phyloP scores from a whole-genome alignment of 805 yeast genomes.

The Yarrowia sp. region DNA sequence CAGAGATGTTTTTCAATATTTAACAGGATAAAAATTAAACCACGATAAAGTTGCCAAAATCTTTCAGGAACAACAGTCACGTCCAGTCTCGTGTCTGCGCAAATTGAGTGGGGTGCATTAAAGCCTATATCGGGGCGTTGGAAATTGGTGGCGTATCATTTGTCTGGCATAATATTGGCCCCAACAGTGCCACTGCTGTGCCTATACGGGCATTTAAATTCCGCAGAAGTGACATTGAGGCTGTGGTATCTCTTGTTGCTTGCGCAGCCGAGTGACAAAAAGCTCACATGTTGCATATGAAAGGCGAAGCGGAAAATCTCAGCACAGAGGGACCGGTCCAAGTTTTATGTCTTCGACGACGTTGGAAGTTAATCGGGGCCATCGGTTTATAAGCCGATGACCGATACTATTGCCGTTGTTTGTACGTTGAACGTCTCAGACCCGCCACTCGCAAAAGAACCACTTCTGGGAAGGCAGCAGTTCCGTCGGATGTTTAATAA shows the following conservation, averaged over 20 bases:
- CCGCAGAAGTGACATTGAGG: no score
- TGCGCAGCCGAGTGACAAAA: neutral
- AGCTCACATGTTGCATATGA: neutral
- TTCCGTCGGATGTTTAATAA: no score
- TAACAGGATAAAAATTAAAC: neutral
- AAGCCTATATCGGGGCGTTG: neutral
- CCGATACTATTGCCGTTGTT: no score
- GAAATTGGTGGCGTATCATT: neutral
- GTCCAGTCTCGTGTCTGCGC: slow-evolving; percentile 10
- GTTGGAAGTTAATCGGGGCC: neutral
- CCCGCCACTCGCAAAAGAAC: no score
- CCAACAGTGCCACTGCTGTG: no score
- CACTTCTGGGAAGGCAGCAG: no score
- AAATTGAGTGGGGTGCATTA: neutral
- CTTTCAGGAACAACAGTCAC: neutral
- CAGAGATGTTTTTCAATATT: no score
- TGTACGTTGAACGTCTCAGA: no score
- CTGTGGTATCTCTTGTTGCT: no score
- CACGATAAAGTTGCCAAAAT: neutral
- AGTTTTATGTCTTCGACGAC: neutral
- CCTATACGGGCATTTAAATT: no score
- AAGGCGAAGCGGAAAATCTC: neutral
- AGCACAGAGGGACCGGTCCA: neutral
- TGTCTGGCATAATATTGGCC: neutral
- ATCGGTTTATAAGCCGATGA: no score